phyloP scores from a whole-genome alignment of 2,329 filamentous ascomycete genomes.

The Fusarium phyllophilum region DNA sequence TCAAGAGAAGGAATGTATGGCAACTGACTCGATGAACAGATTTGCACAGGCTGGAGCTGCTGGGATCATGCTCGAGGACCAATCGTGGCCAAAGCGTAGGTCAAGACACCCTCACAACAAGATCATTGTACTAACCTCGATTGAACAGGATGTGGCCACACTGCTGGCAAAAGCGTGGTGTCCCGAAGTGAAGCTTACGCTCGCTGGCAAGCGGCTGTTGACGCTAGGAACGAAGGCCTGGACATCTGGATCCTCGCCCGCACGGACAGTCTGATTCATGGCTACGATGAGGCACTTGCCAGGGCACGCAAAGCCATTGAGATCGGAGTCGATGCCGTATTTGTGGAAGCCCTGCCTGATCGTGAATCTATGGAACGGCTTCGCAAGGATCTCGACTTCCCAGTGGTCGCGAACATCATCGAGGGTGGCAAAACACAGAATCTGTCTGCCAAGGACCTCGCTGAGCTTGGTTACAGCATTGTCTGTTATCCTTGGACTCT shows the following conservation, averaged over 20 bases:
- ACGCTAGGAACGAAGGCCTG: conserved; percentile 55
- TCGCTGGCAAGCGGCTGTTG: conserved; percentile 56
- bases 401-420: conserved; percentile 54
- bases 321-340: conserved; percentile 58
- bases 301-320: conserved; percentile 54
- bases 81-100: conserved; percentile 59
- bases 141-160: conserved; percentile 49
- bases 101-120: conserved; percentile 1
- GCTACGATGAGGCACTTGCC: conserved; percentile 57
- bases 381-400: conserved; percentile 50
- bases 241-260: conserved; percentile 59
- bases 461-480: conserved; percentile 51
- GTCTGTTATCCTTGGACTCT: conserved; percentile 58
- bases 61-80: conserved; percentile 57
- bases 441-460: conserved; percentile 48
- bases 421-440: conserved; percentile 51
- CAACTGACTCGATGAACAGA: conserved; percentile 6
- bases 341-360: conserved; percentile 56
- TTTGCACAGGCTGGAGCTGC: conserved; percentile 55
- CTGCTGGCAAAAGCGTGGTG: conserved; percentile 58
- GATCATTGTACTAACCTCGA: not conserved
- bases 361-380: conserved; percentile 54
- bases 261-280: conserved; percentile 55
- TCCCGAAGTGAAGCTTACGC: conserved; percentile 57
- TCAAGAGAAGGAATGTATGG: rapidly evolving